Conservation (phyloP, 2,329 filamentous ascomycete genomes). For the Fusarium albosuccineum region DNA sequence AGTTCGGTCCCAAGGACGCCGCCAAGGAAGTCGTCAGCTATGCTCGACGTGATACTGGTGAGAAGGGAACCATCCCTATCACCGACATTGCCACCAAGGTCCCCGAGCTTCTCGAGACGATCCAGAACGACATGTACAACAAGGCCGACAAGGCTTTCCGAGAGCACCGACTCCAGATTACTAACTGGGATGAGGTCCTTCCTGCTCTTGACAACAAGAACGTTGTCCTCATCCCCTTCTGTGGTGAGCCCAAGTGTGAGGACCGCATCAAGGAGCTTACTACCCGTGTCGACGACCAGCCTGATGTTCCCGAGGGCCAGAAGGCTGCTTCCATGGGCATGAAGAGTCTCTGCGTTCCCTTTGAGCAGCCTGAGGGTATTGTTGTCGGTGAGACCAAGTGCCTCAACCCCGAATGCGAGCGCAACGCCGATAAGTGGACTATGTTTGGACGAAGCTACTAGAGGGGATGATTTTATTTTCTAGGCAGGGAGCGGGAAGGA, state of each 20-base stretch:
- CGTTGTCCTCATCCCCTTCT: constrained; percentile 91
- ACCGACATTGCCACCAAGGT: constrained; percentile 79
- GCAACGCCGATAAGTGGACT: constrained; percentile 85
- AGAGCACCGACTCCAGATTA: constrained; percentile 83
- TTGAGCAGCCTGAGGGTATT: constrained; percentile 87
- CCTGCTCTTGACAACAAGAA: constrained; percentile 93
- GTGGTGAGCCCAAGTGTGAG: constrained; percentile 84
- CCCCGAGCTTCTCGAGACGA: constrained; percentile 86
- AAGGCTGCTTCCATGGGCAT: constrained; percentile 71
- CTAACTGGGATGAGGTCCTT: constrained; percentile 91
- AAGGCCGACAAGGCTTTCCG: constrained; percentile 84
- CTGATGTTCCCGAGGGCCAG: constrained; percentile 65
- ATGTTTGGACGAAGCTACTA: constrained; percentile 88
- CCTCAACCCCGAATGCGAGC: constrained; percentile 86
- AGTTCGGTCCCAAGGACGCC: constrained; percentile 95
- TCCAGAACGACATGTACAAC: constrained; percentile 84
- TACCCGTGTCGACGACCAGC: constrained; percentile 76
- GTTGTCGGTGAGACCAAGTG: constrained; percentile 89
- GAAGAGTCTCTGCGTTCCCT: constrained; percentile 80
- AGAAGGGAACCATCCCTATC: constrained; percentile 85
- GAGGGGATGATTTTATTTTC: constrained; percentile 34
- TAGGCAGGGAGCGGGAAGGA: constrained; percentile 45
- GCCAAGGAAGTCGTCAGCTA: constrained; percentile 86
- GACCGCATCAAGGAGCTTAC: constrained; percentile 95
- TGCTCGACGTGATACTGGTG: constrained; percentile 87